Evolutionary conservation across 805 yeast species (phyloP), one percentile per base, ranked within the genome.

Genomic region (Saccharomycopsis fodiens): DNA sequence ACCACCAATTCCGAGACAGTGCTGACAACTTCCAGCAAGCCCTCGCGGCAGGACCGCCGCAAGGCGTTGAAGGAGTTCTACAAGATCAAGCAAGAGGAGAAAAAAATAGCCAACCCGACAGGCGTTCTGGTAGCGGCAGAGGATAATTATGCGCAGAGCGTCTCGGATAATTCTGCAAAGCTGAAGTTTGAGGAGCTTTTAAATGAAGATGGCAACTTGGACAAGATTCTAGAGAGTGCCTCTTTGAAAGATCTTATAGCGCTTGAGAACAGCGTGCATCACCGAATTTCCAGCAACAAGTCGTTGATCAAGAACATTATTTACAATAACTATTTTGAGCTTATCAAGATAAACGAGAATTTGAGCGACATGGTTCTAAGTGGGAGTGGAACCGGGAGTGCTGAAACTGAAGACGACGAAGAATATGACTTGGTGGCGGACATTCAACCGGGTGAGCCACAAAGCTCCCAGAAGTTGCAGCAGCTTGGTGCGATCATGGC

Each of bases 101-200:
- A 35, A 54, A 55, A 19, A 56, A 35, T 13, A 52, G 54, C 31
- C 52, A 52, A 15, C 53, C 56, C 45, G 55, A 47, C 12, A 52
- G 46, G 6, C 56, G n/a, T n/a, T n/a, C n/a, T n/a, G n/a, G n/a
- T n/a, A n/a, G n/a, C n/a, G n/a, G 56, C 7, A 63, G 59, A 10
- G 68, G 59, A n/a, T 68, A 60, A 6, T 63, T 55, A 17, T 74
- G 65, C 16, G 78, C 72, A 10, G 82, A 74, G 37, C 65, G 59
- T 25, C 74, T 67, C 48, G 76, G 78, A 71, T 35, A n/a, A n/a
- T n/a, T 21, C 21, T 21, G 27, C 12, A 42, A 35, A 16, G 23
- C 17, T n/a, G n/a, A 23, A 27, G 25, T 13, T 21, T 41, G 27
- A 8, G 17, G 16, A 22, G 29, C 67, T 57, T 31, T 68, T 59